Evolutionary conservation across 352 stramenopile genomes (phyloP).

Genomic region (Globisporangium okanoganense): DNA sequence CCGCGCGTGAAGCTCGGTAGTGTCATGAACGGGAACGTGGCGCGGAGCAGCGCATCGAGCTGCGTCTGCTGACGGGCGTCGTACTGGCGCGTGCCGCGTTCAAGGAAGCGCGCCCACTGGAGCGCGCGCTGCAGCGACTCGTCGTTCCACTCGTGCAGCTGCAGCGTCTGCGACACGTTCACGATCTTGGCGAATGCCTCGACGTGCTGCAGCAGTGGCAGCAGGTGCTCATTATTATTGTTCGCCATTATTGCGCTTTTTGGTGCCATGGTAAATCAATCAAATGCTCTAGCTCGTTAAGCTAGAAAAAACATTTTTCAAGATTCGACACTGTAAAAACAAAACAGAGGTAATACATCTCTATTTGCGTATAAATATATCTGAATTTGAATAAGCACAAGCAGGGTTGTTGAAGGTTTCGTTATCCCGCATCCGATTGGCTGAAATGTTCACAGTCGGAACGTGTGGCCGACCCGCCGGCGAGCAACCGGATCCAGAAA

Average conservation of each 20-base stretch:
- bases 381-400: too few species aligned
- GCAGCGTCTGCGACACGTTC: conserved; percentile 42
- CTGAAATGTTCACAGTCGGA: not conserved
- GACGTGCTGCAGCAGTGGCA: conserved; percentile 17
- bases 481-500: conserved; percentile 3
- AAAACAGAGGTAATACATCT: too few species aligned
- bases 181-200: conserved; percentile 43
- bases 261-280: too few species aligned
- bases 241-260: too few species aligned
- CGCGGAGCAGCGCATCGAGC: conserved; percentile 21
- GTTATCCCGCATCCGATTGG: not conserved
- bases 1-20: conserved; percentile 31
- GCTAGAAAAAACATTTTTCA: too few species aligned
- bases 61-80: conserved; percentile 9
- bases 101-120: conserved; percentile 34
- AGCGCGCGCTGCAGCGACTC: conserved; percentile 39
- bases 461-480: not conserved
- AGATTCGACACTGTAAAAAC: not conserved
- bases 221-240: not conserved
- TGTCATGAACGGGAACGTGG: conserved; percentile 31
- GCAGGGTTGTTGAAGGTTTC: too few species aligned
- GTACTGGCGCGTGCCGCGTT: conserved; percentile 21
- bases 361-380: not conserved
- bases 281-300: too few species aligned
- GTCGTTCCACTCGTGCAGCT: conserved; percentile 49